These are phyloP conservation scores for Colletotrichum graminicola DNA, from an alignment of 2,329 filamentous ascomycete genomes.

Conservation along the genomic window DNA sequence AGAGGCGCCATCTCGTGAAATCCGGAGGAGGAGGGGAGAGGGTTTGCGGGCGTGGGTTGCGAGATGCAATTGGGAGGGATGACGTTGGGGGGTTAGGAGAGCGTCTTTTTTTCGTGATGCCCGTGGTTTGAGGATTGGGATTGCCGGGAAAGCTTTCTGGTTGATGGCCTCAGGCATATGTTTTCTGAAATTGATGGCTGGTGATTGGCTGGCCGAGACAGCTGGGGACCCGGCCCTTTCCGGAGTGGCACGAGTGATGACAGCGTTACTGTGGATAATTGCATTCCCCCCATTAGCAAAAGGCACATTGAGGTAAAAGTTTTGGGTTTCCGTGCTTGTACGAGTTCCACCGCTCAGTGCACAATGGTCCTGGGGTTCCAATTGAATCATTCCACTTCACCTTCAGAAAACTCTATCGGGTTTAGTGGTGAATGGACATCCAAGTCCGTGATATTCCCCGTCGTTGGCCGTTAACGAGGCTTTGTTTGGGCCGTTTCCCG, in stretches of 20 bases:
- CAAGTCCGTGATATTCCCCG: background rate
- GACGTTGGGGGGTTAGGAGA: slow-evolving; percentile 40
- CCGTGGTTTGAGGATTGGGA: slow-evolving; percentile 49
- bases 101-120: slow-evolving; percentile 45
- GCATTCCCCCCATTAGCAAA: slow-evolving; percentile 34
- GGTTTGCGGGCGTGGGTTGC: slow-evolving; percentile 34
- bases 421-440: no score
- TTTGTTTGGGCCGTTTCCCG: background rate
- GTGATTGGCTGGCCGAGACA: slow-evolving; percentile 57
- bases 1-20: slow-evolving; percentile 73
- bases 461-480: background rate
- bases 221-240: slow-evolving; percentile 42
- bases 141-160: slow-evolving; percentile 45
- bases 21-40: slow-evolving; percentile 39
- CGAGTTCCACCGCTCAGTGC: no score
- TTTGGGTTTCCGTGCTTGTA: background rate
- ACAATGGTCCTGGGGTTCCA: no score
- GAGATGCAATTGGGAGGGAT: slow-evolving; percentile 43
- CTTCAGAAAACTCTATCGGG: background rate
- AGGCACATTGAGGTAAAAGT: background rate
- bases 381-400: background rate
- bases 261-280: slow-evolving; percentile 12
- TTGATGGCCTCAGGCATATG: slow-evolving; percentile 43
- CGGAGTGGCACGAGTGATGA: slow-evolving; percentile 39
- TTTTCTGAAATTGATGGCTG: slow-evolving; percentile 60